Evolutionary conservation across 1,139 yeast genomes (phyloP).

Genomic region (Nakaseomyces delphensis): DNA sequence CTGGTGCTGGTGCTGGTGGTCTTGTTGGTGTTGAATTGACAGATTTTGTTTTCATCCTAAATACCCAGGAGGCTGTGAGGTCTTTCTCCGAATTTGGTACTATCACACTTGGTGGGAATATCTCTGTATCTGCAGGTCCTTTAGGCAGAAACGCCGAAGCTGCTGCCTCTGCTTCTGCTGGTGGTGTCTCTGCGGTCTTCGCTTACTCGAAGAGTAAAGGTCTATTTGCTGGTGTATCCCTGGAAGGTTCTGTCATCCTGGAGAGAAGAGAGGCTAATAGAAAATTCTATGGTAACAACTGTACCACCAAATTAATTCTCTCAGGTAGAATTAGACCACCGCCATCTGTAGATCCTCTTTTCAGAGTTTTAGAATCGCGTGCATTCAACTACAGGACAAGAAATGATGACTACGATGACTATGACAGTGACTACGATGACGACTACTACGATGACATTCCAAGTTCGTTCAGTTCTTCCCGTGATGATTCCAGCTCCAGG

Average conservation of each 20-base stretch:
- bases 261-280: constrained; percentile 97
- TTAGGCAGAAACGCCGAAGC: constrained; percentile 97
- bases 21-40: constrained; percentile 95
- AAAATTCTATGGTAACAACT: constrained; percentile 80
- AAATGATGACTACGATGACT: constrained; percentile 37
- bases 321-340: constrained; percentile 87
- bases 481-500: constrained; percentile 26
- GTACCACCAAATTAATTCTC: constrained; percentile 77
- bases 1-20: constrained; percentile 99
- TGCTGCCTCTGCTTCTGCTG: constrained; percentile 88
- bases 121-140: constrained; percentile 98
- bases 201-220: constrained; percentile 95
- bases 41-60: constrained; percentile 89
- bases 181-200: constrained; percentile 83
- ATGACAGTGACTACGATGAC: constrained; percentile 30
- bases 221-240: constrained; percentile 90
- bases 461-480: constrained; percentile 24
- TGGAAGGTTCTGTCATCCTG: constrained; percentile 89
- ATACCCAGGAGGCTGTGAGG: constrained; percentile 79
- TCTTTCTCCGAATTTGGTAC: constrained; percentile 93
- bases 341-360: constrained; percentile 82
- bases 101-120: constrained; percentile 88
- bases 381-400: constrained; percentile 58
- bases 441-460: constrained; percentile 33
- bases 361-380: constrained; percentile 77